Evolutionary conservation across 805 yeast species (phyloP), one percentile per base, ranked within the genome.

Genomic region (Candida nanaspora): DNA sequence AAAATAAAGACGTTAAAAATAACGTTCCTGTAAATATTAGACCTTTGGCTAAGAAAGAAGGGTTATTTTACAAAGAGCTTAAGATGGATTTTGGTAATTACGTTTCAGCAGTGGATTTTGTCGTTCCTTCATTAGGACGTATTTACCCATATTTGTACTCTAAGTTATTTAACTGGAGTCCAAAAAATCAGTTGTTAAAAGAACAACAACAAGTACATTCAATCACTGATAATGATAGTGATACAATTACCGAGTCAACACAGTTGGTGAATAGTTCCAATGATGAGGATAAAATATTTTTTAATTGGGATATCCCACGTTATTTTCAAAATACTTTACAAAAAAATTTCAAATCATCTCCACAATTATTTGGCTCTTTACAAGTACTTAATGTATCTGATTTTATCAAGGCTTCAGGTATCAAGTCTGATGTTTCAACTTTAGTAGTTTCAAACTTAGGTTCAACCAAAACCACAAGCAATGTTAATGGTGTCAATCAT

Each of bases 361-460:
- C 34, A 6, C 21, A 35, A 29, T 18, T 31, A 16, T 21, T 33
- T 33, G 35, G 35, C 21, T 13, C 18, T 10, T 21, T 23, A 8
- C 15, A 33, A 14, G 6, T 33, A 14, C 4, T 21, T 4, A 33
- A 33, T 14, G 36, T 21, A 14, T 13, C 36, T 6, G 28, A 33
- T 22, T 33, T 19, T 21, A 33, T 22, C 3, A 33, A 33, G 8
- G 18, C 4, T 6, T 20, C 28, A 8, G 34, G 34, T 1, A 45
- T 49, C 6, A 34, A 42, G 14, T 18, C 28, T 2, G 31, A 25
- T 14, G 16, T 31, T 16, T 7, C 34, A 6, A 47, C 51, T 2
- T 7, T 49, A 14, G 56, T 47, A 26, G 21, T 55, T 1, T 55
- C 58, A 2, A 55, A 55, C 36, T 37, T 55, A 25, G 53, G 52